Base-by-base conservation (phyloP, 169 alveolate species). In the Pseudocohnilembus persalinus region DNA sequence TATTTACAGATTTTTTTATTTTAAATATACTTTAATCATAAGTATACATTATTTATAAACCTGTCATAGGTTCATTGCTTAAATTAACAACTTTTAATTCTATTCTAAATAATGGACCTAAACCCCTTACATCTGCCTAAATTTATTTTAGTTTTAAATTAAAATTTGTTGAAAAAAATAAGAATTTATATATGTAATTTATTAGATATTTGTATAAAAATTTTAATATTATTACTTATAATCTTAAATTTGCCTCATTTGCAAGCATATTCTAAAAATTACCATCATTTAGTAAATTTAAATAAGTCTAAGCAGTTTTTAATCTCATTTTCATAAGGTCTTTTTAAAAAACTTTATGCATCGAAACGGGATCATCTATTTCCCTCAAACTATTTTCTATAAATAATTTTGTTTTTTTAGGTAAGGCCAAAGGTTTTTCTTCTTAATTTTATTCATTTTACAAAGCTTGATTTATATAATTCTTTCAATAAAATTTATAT, bases 321-420 rank as follows among this genome's bases (percentile, higher is more conserved):
- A 89, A 82, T 31, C 96, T 92, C 73, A 93, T 35, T 63, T 88
- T 92, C 64, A 92, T 86, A 29, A 93, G 76, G 77, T 95, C 98
- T 77, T 89, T 91, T 76, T 93, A 89, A 68, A 93, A 93, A 29
- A 87, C 76, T 82, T 89, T 89, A 82, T 94, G 93, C 92, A 93
- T 93, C 29, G 91, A 93, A 25, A 75, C 83, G 35, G 93, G 87
- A 34, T 94, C 74, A 0, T 91, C 95, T 35, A 92, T 81, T 81
- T 95, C 97, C 85, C 97, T 92, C 73, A 90, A 83, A 35, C 91
- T 84, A n/a, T 91, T 86, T 74, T 95, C 98, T 29, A 94, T 82
- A 85, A 89, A 93, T 33, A 94, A 82, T 30, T 89, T 87, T 0
- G 94, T 91, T 81, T 88, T 92, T 79, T 92, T 89, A 28, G 97